Conservation (phyloP, 1,139 yeast genomes). For the Blastobotrys serpentis region DNA sequence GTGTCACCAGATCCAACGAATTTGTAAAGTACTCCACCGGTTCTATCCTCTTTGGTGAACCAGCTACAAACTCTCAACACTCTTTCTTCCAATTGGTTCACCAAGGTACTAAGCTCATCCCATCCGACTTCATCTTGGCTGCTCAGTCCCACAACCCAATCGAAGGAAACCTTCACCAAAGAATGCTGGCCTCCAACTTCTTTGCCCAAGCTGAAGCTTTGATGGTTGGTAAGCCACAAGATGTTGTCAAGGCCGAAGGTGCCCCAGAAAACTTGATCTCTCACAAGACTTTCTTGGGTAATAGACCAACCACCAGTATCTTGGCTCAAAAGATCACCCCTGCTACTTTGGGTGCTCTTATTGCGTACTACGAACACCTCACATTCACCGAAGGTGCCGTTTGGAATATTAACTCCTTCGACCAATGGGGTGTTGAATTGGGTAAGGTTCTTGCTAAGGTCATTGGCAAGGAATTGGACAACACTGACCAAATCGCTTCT, state of each 20-base stretch:
- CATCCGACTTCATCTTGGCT: slow-evolving; percentile 93
- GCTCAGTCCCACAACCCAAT: slow-evolving; percentile 98
- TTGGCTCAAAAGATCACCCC: slow-evolving; percentile 95
- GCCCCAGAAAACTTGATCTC: slow-evolving; percentile 79
- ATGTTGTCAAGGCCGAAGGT: slow-evolving; percentile 85
- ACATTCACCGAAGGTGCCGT: slow-evolving; percentile 98
- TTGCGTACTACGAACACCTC: slow-evolving; percentile 95
- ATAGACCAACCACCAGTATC: slow-evolving; percentile 98
- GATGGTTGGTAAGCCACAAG: slow-evolving; percentile 91
- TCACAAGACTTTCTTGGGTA: slow-evolving; percentile 95
- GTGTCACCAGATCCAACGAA: slow-evolving; percentile 87
- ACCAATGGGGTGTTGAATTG: slow-evolving; percentile 99
- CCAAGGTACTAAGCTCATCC: slow-evolving; percentile 97
- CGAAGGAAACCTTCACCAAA: slow-evolving; percentile 89
- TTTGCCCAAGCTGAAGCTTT: slow-evolving; percentile 98
- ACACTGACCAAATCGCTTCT: slow-evolving; percentile 51
- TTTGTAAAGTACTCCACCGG: slow-evolving; percentile 96
- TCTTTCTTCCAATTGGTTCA: slow-evolving; percentile 99
- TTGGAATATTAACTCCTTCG: slow-evolving; percentile 99
- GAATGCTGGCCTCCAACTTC: slow-evolving; percentile 96
- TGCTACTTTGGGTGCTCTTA: slow-evolving; percentile 89
- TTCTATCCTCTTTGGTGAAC: slow-evolving; percentile 94
- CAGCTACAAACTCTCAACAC: slow-evolving; percentile 98
- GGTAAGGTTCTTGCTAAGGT: slow-evolving; percentile 97
- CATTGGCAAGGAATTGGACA: slow-evolving; percentile 83